These are phyloP conservation scores for Camelina neglecta DNA, from an alignment of 345 rosid genomes.

Conservation along the genomic window DNA sequence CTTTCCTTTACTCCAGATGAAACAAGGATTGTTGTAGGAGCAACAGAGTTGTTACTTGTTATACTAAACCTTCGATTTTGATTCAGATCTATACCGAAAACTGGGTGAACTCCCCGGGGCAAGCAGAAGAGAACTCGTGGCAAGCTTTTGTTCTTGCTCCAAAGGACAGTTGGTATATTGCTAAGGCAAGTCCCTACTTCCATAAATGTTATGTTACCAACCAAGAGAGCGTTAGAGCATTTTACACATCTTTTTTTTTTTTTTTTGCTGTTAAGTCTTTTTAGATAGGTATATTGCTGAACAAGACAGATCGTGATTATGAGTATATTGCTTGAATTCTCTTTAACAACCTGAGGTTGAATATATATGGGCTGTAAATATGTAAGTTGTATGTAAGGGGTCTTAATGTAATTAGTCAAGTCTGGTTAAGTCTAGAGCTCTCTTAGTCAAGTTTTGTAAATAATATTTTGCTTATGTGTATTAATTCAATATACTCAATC, in stretches of 20 bases:
- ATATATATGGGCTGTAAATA: not conserved
- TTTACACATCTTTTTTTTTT: not conserved
- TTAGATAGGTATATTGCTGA: not conserved
- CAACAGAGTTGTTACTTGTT: not conserved
- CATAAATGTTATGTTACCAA: conserved; percentile 9
- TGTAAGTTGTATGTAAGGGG: too few species aligned
- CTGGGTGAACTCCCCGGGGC: conserved; percentile 97
- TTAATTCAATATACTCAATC: too few species aligned
- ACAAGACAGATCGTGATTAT: not conserved
- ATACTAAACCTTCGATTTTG: conserved; percentile 32
- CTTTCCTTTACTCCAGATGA: conserved; percentile 3
- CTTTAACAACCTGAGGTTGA: not conserved
- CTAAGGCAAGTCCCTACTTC: conserved; percentile 59
- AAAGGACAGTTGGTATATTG: conserved; percentile 75
- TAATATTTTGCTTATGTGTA: too few species aligned
- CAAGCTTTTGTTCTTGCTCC: conserved; percentile 85
- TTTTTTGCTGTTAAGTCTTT: not conserved
- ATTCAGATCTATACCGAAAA: conserved; percentile 92
- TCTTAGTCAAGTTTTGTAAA: too few species aligned
- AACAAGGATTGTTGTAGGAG: conserved; percentile 15
- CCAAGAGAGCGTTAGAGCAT: not conserved
- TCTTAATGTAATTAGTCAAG: too few species aligned
- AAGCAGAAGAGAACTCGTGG: conserved; percentile 95
- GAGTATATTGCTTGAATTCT: conserved; percentile 15
- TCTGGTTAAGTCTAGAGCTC: too few species aligned